Conservation (phyloP, 2,329 filamentous ascomycete species). For the Madurella mycetomatis region DNA sequence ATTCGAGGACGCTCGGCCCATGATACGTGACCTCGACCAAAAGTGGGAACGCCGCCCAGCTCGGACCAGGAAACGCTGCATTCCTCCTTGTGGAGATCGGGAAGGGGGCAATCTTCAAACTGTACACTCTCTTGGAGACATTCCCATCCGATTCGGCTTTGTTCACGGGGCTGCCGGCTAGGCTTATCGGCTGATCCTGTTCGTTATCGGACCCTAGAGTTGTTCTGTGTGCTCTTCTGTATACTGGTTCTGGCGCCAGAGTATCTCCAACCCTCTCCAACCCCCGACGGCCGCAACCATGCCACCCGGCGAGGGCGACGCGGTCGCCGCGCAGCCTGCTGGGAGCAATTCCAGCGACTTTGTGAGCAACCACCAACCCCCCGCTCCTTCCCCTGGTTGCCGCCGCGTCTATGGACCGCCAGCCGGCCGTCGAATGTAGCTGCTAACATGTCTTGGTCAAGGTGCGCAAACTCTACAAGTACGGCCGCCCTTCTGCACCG, state of each 20-base stretch:
- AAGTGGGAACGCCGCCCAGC: slow-evolving; percentile 17
- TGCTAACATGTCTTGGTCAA: slow-evolving; percentile 35
- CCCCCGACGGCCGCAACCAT: slow-evolving; percentile 25
- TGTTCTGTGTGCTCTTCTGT: slow-evolving; percentile 2
- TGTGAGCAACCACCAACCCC: slow-evolving; percentile 53
- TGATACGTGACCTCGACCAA: slow-evolving; percentile 14
- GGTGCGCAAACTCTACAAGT: slow-evolving; percentile 99
- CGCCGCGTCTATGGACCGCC: neutral
- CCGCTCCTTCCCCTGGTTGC: neutral
- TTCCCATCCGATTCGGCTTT: slow-evolving; percentile 10
- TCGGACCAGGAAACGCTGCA: slow-evolving; percentile 17
- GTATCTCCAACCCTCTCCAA: neutral
- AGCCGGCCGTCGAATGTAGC: neutral
- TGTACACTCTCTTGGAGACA: slow-evolving; percentile 11
- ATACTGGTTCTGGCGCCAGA: neutral
- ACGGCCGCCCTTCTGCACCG: slow-evolving; percentile 35
- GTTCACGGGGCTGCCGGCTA: neutral
- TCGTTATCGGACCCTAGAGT: slow-evolving; percentile 8
- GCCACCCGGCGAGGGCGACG: slow-evolving; percentile 35
- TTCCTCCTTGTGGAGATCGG: slow-evolving; percentile 16
- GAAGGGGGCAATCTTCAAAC: slow-evolving; percentile 14
- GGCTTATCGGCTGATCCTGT: slow-evolving; percentile 7
- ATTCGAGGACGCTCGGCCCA: slow-evolving; percentile 13
- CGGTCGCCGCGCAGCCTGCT: slow-evolving; percentile 31
- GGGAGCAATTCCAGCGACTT: slow-evolving; percentile 90